These are phyloP conservation scores for Cryphonectria carpinicola DNA, from an alignment of 2,329 filamentous ascomycete genomes.

Conservation along the genomic window DNA sequence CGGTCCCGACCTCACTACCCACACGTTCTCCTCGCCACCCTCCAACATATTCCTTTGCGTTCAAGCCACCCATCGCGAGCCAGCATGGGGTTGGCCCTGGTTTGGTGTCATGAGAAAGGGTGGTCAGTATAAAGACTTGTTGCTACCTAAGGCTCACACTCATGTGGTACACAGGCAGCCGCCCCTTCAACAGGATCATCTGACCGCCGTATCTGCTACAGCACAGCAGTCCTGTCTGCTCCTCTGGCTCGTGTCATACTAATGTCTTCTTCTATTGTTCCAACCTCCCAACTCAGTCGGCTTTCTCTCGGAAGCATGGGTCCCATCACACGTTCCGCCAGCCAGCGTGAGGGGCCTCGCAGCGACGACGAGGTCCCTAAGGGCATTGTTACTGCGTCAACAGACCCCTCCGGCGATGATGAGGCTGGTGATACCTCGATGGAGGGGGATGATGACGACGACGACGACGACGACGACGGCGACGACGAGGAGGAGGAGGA, in stretches of 20 bases:
- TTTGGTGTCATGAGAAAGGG: neutral
- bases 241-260: neutral
- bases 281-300: slow-evolving; percentile 43
- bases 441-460: slow-evolving; percentile 35
- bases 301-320: slow-evolving; percentile 48
- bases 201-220: neutral
- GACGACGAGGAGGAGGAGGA: slow-evolving; percentile 34
- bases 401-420: slow-evolving; percentile 35
- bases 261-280: slow-evolving; percentile 40
- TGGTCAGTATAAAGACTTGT: slow-evolving; percentile 4
- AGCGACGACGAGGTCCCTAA: slow-evolving; percentile 28
- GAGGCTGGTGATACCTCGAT: slow-evolving; percentile 21
- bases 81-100: neutral
- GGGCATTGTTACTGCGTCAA: slow-evolving; percentile 26
- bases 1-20: slow-evolving; percentile 13
- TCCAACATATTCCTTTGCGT: slow-evolving; percentile 2
- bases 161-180: neutral
- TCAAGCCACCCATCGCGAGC: slow-evolving; percentile 4
- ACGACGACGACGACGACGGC: slow-evolving; percentile 33
- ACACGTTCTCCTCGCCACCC: slow-evolving; percentile 13
- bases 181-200: neutral
- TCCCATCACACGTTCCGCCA: slow-evolving; percentile 39
- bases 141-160: slow-evolving; percentile 2
- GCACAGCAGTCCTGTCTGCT: neutral
- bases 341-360: slow-evolving; percentile 33